Evolutionary conservation across 2,329 filamentous ascomycete genomes (phyloP).

Genomic region (Pyrenochaeta sp.): DNA sequence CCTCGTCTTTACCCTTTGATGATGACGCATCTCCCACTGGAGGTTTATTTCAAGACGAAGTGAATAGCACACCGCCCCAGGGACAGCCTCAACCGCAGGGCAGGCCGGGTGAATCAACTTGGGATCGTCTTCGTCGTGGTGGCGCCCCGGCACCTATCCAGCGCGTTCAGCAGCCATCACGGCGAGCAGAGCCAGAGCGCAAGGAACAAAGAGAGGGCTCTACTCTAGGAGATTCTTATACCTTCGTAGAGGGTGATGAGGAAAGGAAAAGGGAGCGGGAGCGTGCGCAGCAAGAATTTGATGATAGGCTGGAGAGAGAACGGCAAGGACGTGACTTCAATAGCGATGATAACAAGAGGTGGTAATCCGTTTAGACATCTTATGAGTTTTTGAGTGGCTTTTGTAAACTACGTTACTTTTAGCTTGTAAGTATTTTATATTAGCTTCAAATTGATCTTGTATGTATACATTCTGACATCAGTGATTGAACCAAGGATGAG

Average conservation of each 20-base stretch:
- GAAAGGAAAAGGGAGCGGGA: slow-evolving; percentile 54
- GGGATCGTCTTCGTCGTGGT: slow-evolving; percentile 55
- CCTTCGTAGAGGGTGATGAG: slow-evolving; percentile 54
- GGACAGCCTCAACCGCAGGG: slow-evolving; percentile 17
- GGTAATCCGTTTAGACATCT: slow-evolving; percentile 25
- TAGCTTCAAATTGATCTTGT: background rate
- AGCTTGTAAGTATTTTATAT: background rate
- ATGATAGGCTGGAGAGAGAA: slow-evolving; percentile 59
- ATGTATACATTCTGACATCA: background rate
- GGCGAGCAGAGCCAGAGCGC: slow-evolving; percentile 25
- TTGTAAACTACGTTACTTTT: background rate
- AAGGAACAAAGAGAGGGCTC: slow-evolving; percentile 41
- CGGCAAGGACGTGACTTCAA: slow-evolving; percentile 56
- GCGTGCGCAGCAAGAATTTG: slow-evolving; percentile 61
- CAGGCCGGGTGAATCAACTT: slow-evolving; percentile 49
- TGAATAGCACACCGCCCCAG: slow-evolving; percentile 17
- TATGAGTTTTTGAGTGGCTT: background rate
- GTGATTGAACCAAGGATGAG: background rate
- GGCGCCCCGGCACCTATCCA: slow-evolving; percentile 24
- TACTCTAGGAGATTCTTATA: slow-evolving; percentile 54
- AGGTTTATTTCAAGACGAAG: slow-evolving; percentile 46
- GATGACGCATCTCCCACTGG: slow-evolving; percentile 50
- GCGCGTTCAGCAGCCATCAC: slow-evolving; percentile 19
- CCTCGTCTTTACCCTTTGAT: slow-evolving; percentile 25
- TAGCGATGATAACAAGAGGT: slow-evolving; percentile 36